These are phyloP conservation scores for Arthrobotrys sinensis DNA, from an alignment of 2,329 filamentous ascomycete genomes.

Conservation along the genomic window DNA sequence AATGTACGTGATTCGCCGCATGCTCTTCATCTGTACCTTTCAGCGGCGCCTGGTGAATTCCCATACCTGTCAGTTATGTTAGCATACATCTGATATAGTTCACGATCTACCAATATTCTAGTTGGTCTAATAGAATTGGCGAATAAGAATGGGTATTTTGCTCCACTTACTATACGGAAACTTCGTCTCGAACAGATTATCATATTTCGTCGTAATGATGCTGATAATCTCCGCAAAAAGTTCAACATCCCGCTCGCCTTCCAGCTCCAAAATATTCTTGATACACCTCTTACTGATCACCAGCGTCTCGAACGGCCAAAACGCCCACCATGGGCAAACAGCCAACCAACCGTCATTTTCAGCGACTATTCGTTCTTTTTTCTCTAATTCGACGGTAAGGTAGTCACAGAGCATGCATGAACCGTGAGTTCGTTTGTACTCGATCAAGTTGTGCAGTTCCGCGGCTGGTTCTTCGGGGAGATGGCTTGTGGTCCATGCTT, in stretches of 20 bases:
- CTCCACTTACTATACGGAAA: conserved; percentile 87
- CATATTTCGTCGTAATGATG: conserved; percentile 90
- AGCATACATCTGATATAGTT: conserved; percentile 19
- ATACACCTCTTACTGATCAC: conserved; percentile 88
- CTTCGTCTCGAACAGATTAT: conserved; percentile 95
- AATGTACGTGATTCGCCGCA: conserved; percentile 86
- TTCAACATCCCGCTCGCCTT: conserved; percentile 76
- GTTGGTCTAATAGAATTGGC: not conserved
- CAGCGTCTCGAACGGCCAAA: conserved; percentile 97
- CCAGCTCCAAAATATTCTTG: conserved; percentile 85
- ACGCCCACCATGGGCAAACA: conserved; percentile 96
- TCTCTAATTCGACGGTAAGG: conserved; percentile 83
- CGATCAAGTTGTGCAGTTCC: conserved; percentile 83
- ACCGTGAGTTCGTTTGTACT: conserved; percentile 80
- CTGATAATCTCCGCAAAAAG: conserved; percentile 87
- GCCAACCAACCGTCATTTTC: conserved; percentile 88
- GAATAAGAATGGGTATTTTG: conserved; percentile 52
- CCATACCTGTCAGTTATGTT: conserved; percentile 76
- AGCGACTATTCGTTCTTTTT: conserved; percentile 87
- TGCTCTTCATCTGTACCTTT: conserved; percentile 85
- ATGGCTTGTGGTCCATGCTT: conserved; percentile 93
- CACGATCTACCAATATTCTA: not conserved
- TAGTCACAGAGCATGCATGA: conserved; percentile 89
- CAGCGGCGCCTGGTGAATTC: conserved; percentile 94
- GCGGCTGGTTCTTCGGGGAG: conserved; percentile 89